Conservation (phyloP, 2,329 filamentous ascomycete genomes). For the Fusarium zealandicum region DNA sequence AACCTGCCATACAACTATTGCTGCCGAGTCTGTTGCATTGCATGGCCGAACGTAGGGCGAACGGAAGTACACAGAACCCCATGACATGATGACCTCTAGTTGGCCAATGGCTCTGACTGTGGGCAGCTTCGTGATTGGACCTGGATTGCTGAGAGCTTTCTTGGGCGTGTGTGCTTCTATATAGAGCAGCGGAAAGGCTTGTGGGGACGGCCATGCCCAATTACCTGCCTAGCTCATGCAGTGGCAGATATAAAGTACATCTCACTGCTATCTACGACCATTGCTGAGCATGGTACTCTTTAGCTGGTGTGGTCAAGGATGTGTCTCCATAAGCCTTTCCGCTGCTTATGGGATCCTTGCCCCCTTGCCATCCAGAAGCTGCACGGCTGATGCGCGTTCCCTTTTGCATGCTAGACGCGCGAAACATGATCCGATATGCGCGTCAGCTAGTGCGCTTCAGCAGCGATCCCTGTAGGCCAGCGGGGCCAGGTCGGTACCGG, state of each 20-base stretch:
- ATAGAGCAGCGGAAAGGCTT: no score
- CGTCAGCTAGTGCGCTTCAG: constrained; percentile 43
- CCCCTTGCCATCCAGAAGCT: constrained; percentile 21
- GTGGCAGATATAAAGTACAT: no score
- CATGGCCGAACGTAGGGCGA: constrained; percentile 26
- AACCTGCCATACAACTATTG: neutral
- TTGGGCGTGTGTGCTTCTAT: no score
- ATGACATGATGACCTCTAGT: constrained; percentile 29
- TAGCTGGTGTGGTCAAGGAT: no score
- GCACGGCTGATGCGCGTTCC: constrained; percentile 37
- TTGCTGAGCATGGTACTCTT: no score
- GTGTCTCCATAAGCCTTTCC: no score
- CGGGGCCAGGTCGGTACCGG: no score
- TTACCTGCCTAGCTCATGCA: no score
- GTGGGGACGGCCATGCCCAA: no score
- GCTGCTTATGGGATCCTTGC: no score
- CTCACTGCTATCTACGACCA: no score
- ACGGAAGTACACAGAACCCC: constrained; percentile 15
- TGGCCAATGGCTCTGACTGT: constrained; percentile 37
- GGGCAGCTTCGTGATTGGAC: constrained; percentile 40
- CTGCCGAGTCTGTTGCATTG: constrained; percentile 12
- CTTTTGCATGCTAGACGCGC: constrained; percentile 34
- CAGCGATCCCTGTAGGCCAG: constrained; percentile 34
- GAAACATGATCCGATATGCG: constrained; percentile 44
- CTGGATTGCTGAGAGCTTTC: constrained; percentile 8